Base-by-base conservation (phyloP, 306 rosid genomes). In the Herpetospermum pedunculosum region DNA sequence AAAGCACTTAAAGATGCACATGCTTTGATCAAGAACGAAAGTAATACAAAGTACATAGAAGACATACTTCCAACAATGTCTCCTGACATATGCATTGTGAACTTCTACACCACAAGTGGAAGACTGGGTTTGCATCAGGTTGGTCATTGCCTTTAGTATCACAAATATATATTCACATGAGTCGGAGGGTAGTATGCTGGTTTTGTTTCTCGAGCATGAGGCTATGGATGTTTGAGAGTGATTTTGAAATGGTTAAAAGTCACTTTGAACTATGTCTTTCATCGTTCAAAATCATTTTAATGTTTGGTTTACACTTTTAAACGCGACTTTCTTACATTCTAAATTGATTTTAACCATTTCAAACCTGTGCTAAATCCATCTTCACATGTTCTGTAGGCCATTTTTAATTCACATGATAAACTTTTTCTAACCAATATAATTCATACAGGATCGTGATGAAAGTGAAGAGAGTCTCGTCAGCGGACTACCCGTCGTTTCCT, bases 41-140 rank as follows among this genome's bases (percentile, higher is more conserved):
- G 8, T 30, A 4, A 29, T 26, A 46, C 54, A 43, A 40, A 43
- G 41, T 59, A 73, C 40, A 80, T 73, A n/a, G 88, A 87, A 52
- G 80, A 76, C 3, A 32, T 81, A 15, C 85, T 88, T 29, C 95
- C 92, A 73, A 77, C 83, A 73, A 81, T 88, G 81, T 81, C 84
- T 65, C 97, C 97, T 10, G 79, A 88, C 78, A 71, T 87, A 48
- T 87, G 92, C 83, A 87, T 91, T 6, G 84, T 81, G 72, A 91
- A 91, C 79, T 91, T 88, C 76, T 91, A 91, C 77, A 35, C 76
- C 10, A 81, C 73, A 44, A 55, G 4, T 40, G 97, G 95, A 77
- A 84, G 76, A 72, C 90, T 90, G 55, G 90, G 92, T 44, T 84
- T 87, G 74, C 96, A 90, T 82, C 88, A 83, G 90, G 96, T 90